phyloP scores from a whole-genome alignment of 352 stramenopile genomes.

The Nothophytophthora sp. region DNA sequence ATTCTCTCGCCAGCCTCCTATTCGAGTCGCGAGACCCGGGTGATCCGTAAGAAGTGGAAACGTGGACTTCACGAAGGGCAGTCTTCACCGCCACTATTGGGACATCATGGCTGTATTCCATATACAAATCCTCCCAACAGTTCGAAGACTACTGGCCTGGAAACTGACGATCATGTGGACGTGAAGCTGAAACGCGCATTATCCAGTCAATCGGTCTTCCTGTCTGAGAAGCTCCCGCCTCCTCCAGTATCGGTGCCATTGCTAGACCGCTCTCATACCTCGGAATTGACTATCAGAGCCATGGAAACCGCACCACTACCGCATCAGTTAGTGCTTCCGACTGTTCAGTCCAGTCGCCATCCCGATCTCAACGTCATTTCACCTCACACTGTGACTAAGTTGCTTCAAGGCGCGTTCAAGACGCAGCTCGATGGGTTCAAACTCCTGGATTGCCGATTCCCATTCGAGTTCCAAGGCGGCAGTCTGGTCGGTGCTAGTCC shows the following conservation, averaged over 20 bases:
- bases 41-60: conserved; percentile 37
- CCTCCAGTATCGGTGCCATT: conserved; percentile 1
- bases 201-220: conserved; percentile 11
- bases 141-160: conserved; percentile 1
- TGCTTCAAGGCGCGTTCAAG: conserved; percentile 40
- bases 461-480: conserved; percentile 51
- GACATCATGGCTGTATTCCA: no score
- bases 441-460: conserved; percentile 65
- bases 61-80: neutral
- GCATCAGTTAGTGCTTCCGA: conserved; percentile 40
- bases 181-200: conserved; percentile 15
- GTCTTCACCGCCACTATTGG: neutral
- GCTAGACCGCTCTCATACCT: conserved; percentile 9
- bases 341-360: conserved; percentile 49
- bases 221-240: neutral
- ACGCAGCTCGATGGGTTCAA: conserved; percentile 26
- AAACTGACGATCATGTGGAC: neutral
- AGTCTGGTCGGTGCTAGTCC: conserved; percentile 38
- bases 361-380: conserved; percentile 67
- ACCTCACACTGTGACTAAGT: conserved; percentile 37
- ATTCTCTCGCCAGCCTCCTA: conserved; percentile 6
- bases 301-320: neutral
- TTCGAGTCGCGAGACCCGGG: conserved; percentile 1
- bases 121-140: neutral
- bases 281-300: conserved; percentile 10